Evolutionary conservation across 345 rosid species (phyloP).

Genomic region (Lepidium aucheri): DNA sequence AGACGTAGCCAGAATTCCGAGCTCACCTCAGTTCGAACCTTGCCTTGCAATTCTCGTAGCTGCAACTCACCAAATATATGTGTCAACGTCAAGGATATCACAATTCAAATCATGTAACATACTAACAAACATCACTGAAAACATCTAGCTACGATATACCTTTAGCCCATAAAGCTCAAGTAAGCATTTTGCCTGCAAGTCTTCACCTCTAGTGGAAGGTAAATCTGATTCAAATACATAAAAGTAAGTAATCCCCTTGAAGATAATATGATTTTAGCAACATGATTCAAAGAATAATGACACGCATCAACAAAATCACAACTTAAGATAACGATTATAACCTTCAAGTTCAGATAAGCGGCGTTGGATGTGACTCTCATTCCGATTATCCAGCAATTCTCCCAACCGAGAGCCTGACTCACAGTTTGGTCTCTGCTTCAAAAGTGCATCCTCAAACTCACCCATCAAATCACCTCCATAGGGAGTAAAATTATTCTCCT

Average conservation of each 20-base stretch:
- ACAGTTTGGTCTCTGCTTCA: slow-evolving; percentile 48
- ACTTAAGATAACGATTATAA: slow-evolving; percentile 16
- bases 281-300: neutral
- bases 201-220: slow-evolving; percentile 90
- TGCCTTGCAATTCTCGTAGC: slow-evolving; percentile 76
- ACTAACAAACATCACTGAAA: neutral
- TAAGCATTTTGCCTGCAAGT: slow-evolving; percentile 83
- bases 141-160: slow-evolving; percentile 33
- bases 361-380: slow-evolving; percentile 52
- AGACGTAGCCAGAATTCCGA: slow-evolving; percentile 79
- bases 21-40: slow-evolving; percentile 73
- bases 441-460: slow-evolving; percentile 79
- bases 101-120: neutral
- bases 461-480: slow-evolving; percentile 55
- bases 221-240: slow-evolving; percentile 47
- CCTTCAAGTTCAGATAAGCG: slow-evolving; percentile 89
- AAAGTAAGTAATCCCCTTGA: neutral
- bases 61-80: slow-evolving; percentile 29
- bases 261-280: neutral
- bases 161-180: slow-evolving; percentile 90
- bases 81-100: neutral
- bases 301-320: neutral
- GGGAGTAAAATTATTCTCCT: slow-evolving; percentile 35
- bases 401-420: slow-evolving; percentile 48
- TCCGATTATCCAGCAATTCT: slow-evolving; percentile 44